These are phyloP conservation scores for Alternaria incomplexa DNA, from an alignment of 2,329 filamentous ascomycete species.

Conservation along the genomic window DNA sequence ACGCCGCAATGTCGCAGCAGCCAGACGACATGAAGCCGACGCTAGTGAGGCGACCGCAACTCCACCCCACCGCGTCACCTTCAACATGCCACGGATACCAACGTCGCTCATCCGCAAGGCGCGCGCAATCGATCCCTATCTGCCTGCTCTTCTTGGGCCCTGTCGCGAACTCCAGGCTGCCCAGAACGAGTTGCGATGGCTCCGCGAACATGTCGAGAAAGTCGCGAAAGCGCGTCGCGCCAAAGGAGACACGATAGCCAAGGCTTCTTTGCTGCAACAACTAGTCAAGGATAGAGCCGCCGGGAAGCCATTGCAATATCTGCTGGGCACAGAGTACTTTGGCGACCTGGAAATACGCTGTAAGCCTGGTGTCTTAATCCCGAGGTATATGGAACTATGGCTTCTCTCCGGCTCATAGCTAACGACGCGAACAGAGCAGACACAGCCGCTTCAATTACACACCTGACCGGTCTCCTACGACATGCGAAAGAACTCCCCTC, in stretches of 20 bases:
- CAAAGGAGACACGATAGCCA: conserved; percentile 22
- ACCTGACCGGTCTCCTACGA: conserved; percentile 39
- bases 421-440: conserved; percentile 49
- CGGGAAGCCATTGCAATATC: conserved; percentile 87
- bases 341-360: conserved; percentile 81
- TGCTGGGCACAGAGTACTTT: conserved; percentile 88
- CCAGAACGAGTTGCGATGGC: conserved; percentile 74
- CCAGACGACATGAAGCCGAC: neutral
- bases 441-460: conserved; percentile 50
- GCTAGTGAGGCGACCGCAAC: conserved; percentile 1
- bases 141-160: conserved; percentile 66
- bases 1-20: neutral
- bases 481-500: conserved; percentile 25
- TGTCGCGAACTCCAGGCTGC: conserved; percentile 70
- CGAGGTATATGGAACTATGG: conserved; percentile 60
- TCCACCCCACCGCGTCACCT: conserved; percentile 3
- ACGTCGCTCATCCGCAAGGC: conserved; percentile 64
- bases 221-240: conserved; percentile 27
- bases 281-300: conserved; percentile 49
- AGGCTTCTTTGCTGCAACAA: conserved; percentile 29
- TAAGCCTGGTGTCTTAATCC: conserved; percentile 80
- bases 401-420: conserved; percentile 7
- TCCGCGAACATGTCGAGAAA: conserved; percentile 62
- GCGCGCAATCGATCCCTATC: conserved; percentile 59
- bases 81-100: conserved; percentile 63